A percentile compares a stretch with the other conserved stretches of the same genome.
These are phyloP conservation scores for Zelopaecilomyces penicillatus DNA, from an alignment of 2,329 filamentous ascomycete genomes.

Conservation along the genomic window DNA sequence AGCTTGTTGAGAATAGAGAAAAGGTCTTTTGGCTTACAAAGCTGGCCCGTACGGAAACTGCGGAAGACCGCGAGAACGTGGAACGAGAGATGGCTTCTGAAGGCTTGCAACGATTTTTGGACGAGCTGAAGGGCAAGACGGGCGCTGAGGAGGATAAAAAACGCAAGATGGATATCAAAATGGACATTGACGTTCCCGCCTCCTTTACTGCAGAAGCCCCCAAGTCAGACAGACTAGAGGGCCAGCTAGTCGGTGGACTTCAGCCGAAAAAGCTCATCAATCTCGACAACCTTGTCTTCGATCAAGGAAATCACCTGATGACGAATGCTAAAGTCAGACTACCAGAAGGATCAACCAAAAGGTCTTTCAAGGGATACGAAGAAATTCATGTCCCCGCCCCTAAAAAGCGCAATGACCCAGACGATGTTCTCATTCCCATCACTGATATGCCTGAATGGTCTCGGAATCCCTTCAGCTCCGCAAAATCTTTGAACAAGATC, in stretches of 20 bases:
- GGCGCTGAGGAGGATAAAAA: conserved; percentile 50
- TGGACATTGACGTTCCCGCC: conserved; percentile 76
- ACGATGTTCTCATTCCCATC: conserved; percentile 74
- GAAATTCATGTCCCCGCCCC: conserved; percentile 95
- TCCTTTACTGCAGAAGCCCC: conserved; percentile 42
- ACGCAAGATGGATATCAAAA: conserved; percentile 78
- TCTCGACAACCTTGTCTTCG: conserved; percentile 90
- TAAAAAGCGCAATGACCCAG: conserved; percentile 74
- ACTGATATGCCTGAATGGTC: conserved; percentile 91
- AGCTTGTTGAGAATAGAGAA: conserved; percentile 83
- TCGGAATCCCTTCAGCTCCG: conserved; percentile 71
- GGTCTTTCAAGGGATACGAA: conserved; percentile 95
- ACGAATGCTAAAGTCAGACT: conserved; percentile 95
- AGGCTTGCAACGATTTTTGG: conserved; percentile 76
- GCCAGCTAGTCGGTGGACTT: conserved; percentile 68
- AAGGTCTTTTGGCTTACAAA: conserved; percentile 94
- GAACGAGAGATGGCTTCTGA: conserved; percentile 89
- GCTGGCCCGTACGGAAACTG: conserved; percentile 73
- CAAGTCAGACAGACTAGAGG: conserved; percentile 52
- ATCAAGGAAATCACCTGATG: conserved; percentile 98
- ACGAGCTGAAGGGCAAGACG: conserved; percentile 74
- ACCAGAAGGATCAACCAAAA: conserved; percentile 89
- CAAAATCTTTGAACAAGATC: conserved; percentile 86
- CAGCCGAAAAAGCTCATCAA: conserved; percentile 85
- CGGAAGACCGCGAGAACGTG: conserved; percentile 64